A percentile compares a stretch with the other conserved stretches of the same genome.
phyloP scores from a whole-genome alignment of 2,329 filamentous ascomycete species.

The Tolypocladium capitatum region DNA sequence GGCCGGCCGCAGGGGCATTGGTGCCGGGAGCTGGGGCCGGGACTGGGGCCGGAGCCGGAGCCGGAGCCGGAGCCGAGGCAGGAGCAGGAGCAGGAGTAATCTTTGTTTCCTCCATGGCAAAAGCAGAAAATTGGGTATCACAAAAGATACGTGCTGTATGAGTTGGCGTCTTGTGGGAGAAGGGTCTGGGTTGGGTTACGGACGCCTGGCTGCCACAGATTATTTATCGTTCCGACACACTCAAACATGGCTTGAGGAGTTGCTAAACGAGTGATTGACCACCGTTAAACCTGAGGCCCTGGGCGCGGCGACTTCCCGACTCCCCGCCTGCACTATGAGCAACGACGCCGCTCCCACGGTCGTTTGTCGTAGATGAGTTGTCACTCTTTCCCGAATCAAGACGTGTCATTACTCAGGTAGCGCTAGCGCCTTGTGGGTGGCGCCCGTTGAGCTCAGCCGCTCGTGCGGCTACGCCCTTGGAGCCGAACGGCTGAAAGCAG shows the following conservation, averaged over 20 bases:
- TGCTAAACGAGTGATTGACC: background rate
- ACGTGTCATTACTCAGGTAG: background rate
- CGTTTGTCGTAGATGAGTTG: background rate
- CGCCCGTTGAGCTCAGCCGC: background rate
- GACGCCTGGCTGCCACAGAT: background rate
- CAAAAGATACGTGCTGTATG: too few relatives aligned
- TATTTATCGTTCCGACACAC: background rate
- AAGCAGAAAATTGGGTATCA: background rate
- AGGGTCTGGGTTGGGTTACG: background rate
- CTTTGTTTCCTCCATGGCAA: background rate
- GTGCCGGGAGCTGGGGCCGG: slow-evolving; percentile 16
- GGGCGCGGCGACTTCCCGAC: background rate
- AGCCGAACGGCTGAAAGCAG: background rate
- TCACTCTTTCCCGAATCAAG: background rate
- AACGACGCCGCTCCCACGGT: too few relatives aligned
- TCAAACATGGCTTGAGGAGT: background rate
- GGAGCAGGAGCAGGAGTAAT: background rate
- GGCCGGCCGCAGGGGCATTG: background rate
- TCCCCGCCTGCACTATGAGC: too few relatives aligned
- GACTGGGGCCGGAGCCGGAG: slow-evolving; percentile 16
- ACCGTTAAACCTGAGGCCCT: too few relatives aligned
- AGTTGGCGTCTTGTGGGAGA: background rate
- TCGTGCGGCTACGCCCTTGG: background rate
- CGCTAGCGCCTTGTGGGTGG: background rate
- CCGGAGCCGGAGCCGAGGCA: background rate